Evolutionary conservation across 768 basidiomycete species (phyloP), one percentile per base, ranked within the genome.

Genomic region (Podaxis sp.): DNA sequence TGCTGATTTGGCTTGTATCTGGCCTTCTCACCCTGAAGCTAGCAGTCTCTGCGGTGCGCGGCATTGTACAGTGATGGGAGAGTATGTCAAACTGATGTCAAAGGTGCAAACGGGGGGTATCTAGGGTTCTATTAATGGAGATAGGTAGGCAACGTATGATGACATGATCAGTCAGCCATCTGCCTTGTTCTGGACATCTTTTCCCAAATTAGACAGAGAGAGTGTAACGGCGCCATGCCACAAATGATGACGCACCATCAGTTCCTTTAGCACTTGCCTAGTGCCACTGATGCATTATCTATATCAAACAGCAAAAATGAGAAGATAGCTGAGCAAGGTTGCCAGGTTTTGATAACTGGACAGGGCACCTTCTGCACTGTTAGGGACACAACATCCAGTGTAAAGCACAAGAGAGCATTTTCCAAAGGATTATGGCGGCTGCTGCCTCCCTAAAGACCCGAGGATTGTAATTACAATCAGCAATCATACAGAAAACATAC

Each of bases 21-120:
- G 28, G 60, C 69, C 65, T 66, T 38, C 36, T 26, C n/a, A 86
- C 87, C 76, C 81, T 83, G 77, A 86, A 89, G 67, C 84, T 83
- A 1, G 86, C 81, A 7, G 88, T 89, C 69, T 87, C 87, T 70
- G 84, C 70, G 48, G 83, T 79, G 66, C 86, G 84, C 68, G 88
- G 84, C 88, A 89, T 89, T 40, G 63, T 78, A 22, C 36, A 6
- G 44, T 46, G n/a, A n/a, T 46, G 44, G 44, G 3, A 2, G 24
- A 22, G 49, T 49, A 22, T n/a, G 36, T 28, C n/a, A n/a, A n/a
- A n/a, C n/a, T n/a, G n/a, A n/a, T n/a, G n/a, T n/a, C 40, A 46
- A 28, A 22, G 30, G 37, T 40, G 59, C 13, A 26, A 22, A 4
- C 1, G 36, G 20, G n/a, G 41, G 41, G 41, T 0, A 46, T 46